Percentiles rank a stretch among this genome's conserved stretches.
Conservation (phyloP, 2,329 filamentous ascomycete genomes). For the Periglandula ipomoeae region DNA sequence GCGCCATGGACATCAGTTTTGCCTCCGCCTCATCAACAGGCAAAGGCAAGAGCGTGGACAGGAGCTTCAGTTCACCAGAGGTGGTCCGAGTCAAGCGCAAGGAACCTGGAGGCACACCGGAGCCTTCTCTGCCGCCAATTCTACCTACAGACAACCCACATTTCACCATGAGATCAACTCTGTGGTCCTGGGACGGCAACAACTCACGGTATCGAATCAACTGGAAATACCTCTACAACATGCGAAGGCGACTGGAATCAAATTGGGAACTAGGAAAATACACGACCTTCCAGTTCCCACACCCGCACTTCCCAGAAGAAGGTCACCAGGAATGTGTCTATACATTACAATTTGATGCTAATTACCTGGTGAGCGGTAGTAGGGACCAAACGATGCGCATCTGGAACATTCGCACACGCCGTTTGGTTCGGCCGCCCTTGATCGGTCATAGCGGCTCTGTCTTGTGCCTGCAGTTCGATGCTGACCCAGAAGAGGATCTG, state of each 20-base stretch:
- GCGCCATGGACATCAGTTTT: conserved; percentile 19
- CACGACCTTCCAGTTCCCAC: conserved; percentile 82
- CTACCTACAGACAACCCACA: conserved; percentile 19
- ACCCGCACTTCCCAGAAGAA: conserved; percentile 69
- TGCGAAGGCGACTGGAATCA: conserved; percentile 72
- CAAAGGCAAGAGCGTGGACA: conserved; percentile 22
- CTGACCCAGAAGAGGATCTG: conserved; percentile 75
- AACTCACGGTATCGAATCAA: conserved; percentile 58
- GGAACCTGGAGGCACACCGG: conserved; percentile 23
- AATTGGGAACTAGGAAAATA: conserved; percentile 85
- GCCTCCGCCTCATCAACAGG: conserved; percentile 3
- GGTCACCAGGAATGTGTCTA: conserved; percentile 92
- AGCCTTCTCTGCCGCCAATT: conserved; percentile 22
- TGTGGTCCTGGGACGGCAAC: conserved; percentile 41
- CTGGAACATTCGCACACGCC: conserved; percentile 78
- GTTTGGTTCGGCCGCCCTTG: conserved; percentile 67
- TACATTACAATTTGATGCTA: conserved; percentile 78
- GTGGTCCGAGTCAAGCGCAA: conserved; percentile 25
- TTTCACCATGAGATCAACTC: conserved; percentile 32
- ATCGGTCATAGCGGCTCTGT: conserved; percentile 77
- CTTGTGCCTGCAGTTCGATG: conserved; percentile 89
- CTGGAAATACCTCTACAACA: conserved; percentile 89
- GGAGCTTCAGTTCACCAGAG: conserved; percentile 19
- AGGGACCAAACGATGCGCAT: conserved; percentile 80
- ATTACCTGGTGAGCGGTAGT: conserved; percentile 87